A percentile compares a stretch with the other conserved stretches of the same genome.
phyloP scores from a whole-genome alignment of 2,329 filamentous ascomycete species.

The Cephalotrichum gorgonifer region DNA sequence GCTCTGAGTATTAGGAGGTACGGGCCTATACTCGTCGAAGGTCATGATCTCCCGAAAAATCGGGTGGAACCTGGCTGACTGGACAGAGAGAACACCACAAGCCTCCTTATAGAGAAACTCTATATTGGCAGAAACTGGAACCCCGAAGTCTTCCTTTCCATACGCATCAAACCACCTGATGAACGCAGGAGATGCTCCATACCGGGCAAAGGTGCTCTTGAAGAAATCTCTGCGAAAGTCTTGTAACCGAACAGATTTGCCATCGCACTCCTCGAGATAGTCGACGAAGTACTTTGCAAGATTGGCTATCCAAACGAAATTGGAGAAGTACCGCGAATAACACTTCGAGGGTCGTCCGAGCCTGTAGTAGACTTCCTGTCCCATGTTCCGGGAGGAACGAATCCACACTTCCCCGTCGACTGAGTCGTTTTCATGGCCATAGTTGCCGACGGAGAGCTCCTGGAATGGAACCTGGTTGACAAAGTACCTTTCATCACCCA shows the following conservation, averaged over 20 bases:
- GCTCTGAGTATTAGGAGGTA: neutral
- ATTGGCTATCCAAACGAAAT: slow-evolving; percentile 62
- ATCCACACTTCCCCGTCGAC: slow-evolving; percentile 53
- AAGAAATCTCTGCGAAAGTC: slow-evolving; percentile 50
- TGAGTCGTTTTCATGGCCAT: slow-evolving; percentile 36
- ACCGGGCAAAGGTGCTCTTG: slow-evolving; percentile 39
- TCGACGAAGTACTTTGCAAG: slow-evolving; percentile 65
- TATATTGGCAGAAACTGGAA: slow-evolving; percentile 46
- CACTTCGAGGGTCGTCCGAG: slow-evolving; percentile 44
- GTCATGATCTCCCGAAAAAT: slow-evolving; percentile 44
- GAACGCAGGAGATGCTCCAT: slow-evolving; percentile 32
- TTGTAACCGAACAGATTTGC: slow-evolving; percentile 32
- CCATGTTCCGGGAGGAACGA: slow-evolving; percentile 36
- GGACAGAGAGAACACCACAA: slow-evolving; percentile 30
- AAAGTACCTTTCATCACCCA: slow-evolving; percentile 31
- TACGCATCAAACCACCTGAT: slow-evolving; percentile 42
- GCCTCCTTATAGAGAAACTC: slow-evolving; percentile 58
- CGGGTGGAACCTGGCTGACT: slow-evolving; percentile 22
- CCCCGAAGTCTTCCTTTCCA: slow-evolving; percentile 49
- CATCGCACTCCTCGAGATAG: slow-evolving; percentile 36
- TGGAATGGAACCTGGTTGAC: slow-evolving; percentile 46
- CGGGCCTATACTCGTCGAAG: slow-evolving; percentile 22
- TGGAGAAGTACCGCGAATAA: slow-evolving; percentile 51
- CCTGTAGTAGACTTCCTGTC: slow-evolving; percentile 50
- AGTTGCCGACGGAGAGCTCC: slow-evolving; percentile 55